Evolutionary conservation across 345 rosid species (phyloP).

Genomic region (Eucalyptus albens): DNA sequence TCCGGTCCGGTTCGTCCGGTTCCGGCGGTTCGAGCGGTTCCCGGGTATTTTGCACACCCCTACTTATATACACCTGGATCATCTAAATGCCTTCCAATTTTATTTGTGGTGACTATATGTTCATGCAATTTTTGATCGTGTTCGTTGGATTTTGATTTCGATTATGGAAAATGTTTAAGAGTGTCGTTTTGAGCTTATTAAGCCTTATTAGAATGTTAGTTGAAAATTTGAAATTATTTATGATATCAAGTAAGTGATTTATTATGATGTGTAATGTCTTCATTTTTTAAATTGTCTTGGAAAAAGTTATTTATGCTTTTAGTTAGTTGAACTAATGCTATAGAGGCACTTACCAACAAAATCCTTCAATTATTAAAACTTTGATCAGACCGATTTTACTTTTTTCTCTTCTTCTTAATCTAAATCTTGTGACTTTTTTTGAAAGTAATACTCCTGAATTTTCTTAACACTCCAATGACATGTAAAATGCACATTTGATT

Average conservation of each 20-base stretch:
- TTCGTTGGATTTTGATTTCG: not conserved
- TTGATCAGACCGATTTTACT: not conserved
- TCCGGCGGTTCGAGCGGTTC: no score
- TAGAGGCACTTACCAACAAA: not conserved
- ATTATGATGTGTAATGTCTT: not conserved
- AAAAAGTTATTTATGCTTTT: not conserved
- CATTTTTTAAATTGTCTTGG: not conserved
- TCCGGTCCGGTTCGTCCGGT: no score
- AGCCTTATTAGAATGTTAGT: not conserved
- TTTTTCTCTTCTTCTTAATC: not conserved
- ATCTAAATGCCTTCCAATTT: not conserved
- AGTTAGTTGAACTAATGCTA: not conserved
- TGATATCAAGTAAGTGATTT: rapidly evolving
- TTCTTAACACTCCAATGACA: not conserved
- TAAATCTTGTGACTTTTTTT: not conserved
- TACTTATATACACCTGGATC: no score
- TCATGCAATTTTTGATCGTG: not conserved
- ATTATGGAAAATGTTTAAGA: not conserved
- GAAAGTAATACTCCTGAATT: not conserved
- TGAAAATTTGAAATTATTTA: rapidly evolving
- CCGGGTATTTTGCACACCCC: no score
- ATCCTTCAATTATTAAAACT: not conserved
- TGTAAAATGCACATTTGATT: not conserved
- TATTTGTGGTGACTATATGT: not conserved
- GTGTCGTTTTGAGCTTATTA: not conserved